Conservation (phyloP, 2,329 filamentous ascomycete genomes). For the Beauveria asiatica region DNA sequence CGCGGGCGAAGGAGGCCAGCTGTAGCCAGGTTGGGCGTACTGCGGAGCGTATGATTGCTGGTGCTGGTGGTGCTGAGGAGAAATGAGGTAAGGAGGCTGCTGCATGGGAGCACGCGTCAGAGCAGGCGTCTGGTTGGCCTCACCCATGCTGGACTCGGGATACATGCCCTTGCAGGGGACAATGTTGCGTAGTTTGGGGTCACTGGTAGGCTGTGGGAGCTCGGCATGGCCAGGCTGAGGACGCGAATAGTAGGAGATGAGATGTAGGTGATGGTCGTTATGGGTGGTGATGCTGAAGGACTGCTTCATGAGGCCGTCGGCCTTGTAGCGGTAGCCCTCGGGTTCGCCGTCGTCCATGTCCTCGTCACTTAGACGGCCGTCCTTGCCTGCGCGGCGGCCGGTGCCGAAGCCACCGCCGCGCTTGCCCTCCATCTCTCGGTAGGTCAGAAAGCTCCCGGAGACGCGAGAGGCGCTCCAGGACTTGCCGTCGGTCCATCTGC, state of each 20-base stretch:
- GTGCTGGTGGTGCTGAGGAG: conserved; percentile 25
- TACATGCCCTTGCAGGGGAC: conserved; percentile 91
- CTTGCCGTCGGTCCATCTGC: conserved; percentile 96
- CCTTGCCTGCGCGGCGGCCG: conserved; percentile 57
- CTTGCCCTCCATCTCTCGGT: conserved; percentile 98
- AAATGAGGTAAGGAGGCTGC: conserved; percentile 30
- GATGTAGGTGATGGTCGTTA: conserved; percentile 78
- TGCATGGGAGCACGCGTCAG: conserved; percentile 68
- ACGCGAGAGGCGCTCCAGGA: conserved; percentile 98
- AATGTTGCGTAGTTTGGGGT: conserved; percentile 72
- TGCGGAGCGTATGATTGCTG: conserved; percentile 30
- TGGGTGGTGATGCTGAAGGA: conserved; percentile 98
- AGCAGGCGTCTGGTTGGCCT: conserved; percentile 70
- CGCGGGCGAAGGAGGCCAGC: conserved; percentile 48
- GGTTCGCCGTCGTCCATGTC: conserved; percentile 78
- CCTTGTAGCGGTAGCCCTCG: conserved; percentile 90
- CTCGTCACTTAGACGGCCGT: conserved; percentile 71
- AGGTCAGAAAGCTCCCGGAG: conserved; percentile 94
- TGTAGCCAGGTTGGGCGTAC: conserved; percentile 37
- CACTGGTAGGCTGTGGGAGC: conserved; percentile 72
- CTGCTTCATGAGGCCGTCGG: conserved; percentile 97
- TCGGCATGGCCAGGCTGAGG: conserved; percentile 64
- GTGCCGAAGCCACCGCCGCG: conserved; percentile 67
- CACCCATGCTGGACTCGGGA: conserved; percentile 87
- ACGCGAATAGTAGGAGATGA: conserved; percentile 94